phyloP scores from a whole-genome alignment of 2,329 filamentous ascomycete genomes.

The Zymoseptoria brevis region DNA sequence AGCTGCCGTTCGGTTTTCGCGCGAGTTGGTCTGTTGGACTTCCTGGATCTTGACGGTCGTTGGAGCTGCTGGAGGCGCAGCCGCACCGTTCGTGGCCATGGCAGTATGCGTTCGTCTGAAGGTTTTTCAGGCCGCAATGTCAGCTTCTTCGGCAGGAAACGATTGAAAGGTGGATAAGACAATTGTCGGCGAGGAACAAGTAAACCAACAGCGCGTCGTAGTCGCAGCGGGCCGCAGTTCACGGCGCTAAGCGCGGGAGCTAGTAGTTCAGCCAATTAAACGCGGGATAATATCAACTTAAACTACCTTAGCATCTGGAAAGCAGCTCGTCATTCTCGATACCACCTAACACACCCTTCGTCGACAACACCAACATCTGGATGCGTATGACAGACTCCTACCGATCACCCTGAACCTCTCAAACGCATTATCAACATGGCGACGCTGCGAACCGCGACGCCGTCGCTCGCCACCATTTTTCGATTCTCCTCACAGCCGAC shows the following conservation, averaged over 20 bases:
- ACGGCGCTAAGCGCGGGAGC: too few relatives aligned
- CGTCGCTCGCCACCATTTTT: conserved; percentile 29
- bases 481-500: conserved; percentile 29
- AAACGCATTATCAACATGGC: conserved; percentile 19
- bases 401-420: not conserved
- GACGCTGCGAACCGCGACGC: conserved; percentile 21
- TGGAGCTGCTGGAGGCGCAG: conserved; percentile 16
- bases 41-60: conserved; percentile 30
- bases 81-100: conserved; percentile 23
- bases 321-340: not conserved
- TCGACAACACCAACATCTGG: not conserved
- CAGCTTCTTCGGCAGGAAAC: not conserved
- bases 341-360: not conserved
- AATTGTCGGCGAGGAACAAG: not conserved
- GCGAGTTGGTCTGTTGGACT: conserved; percentile 35
- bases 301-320: not conserved
- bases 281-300: too few relatives aligned
- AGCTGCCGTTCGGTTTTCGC: conserved; percentile 91
- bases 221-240: not conserved
- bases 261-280: too few relatives aligned
- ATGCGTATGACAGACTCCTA: not conserved
- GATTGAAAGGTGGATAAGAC: not conserved
- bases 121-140: not conserved
- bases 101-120: not conserved
- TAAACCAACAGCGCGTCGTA: not conserved